These are phyloP conservation scores for Paramecium caudatum DNA, from an alignment of 73 alveolate species.

Conservation along the genomic window DNA sequence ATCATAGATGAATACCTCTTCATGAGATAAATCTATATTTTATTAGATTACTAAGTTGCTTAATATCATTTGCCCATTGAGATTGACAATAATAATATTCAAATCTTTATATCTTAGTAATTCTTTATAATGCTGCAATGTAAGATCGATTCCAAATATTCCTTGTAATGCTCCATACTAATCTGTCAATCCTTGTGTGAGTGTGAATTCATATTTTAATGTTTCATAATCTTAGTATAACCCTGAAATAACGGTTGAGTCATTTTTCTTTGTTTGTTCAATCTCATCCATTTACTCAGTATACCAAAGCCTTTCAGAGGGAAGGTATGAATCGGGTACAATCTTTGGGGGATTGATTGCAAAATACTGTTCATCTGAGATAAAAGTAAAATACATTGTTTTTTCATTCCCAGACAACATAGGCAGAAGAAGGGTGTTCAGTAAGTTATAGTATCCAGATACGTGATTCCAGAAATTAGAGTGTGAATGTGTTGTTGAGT, in stretches of 20 bases:
- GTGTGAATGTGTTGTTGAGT: not conserved
- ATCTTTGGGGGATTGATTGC: slow-evolving; percentile 24
- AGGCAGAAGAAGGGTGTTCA: not conserved
- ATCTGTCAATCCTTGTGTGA: slow-evolving; percentile 31
- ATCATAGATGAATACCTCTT: not conserved
- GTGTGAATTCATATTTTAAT: not conserved
- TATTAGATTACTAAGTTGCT: not conserved
- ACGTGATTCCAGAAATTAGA: not conserved
- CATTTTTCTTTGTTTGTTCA: not conserved
- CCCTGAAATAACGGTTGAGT: not conserved
- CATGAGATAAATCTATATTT: slow-evolving; percentile 16
- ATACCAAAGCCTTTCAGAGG: slow-evolving; percentile 26
- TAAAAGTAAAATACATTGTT: slow-evolving; percentile 11
- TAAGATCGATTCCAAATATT: slow-evolving; percentile 3
- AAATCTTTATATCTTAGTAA: not conserved
- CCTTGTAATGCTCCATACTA: not conserved
- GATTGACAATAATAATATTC: not conserved
- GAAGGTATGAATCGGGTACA: not conserved
- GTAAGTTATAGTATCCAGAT: not conserved
- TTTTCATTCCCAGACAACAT: not conserved
- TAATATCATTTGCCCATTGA: not conserved
- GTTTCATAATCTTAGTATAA: slow-evolving; percentile 12
- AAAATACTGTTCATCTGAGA: slow-evolving; percentile 37
- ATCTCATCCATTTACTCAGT: not conserved
- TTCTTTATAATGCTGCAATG: slow-evolving; percentile 2